Conservation (phyloP, 495 filamentous ascomycete species). For the Podospora tetraspora region DNA sequence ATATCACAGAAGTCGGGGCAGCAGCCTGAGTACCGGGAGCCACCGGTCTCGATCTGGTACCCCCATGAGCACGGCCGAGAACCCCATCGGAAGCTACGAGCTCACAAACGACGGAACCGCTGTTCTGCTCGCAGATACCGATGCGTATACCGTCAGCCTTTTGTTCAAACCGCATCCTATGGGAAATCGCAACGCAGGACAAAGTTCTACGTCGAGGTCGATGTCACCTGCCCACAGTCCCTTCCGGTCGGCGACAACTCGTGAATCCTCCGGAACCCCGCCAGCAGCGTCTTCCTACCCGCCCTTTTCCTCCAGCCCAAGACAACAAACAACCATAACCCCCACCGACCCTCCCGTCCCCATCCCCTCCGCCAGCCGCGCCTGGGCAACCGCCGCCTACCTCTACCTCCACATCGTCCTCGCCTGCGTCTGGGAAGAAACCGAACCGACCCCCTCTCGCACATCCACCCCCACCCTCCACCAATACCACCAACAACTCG, state of each 20-base stretch:
- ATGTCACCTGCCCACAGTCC: background rate
- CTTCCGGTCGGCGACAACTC: background rate
- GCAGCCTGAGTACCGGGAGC: background rate
- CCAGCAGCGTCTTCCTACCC: background rate
- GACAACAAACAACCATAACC: background rate
- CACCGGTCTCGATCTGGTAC: background rate
- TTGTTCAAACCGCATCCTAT: slow-evolving; percentile 19
- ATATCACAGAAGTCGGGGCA: background rate
- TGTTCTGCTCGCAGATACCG: slow-evolving; percentile 17
- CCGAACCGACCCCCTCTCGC: background rate
- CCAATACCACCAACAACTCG: background rate
- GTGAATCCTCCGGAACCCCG: background rate
- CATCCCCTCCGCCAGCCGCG: slow-evolving; percentile 18
- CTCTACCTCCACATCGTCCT: slow-evolving; percentile 23
- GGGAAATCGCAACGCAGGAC: background rate
- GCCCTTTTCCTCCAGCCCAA: background rate
- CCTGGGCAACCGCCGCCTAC: slow-evolving; percentile 25
- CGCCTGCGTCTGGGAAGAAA: slow-evolving; percentile 3
- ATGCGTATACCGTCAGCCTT: slow-evolving; percentile 19
- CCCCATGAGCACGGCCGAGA: background rate
- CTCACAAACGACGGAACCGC: slow-evolving; percentile 3
- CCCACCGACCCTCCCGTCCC: slow-evolving; percentile 6
- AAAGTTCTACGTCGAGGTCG: background rate
- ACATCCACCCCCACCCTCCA: background rate
- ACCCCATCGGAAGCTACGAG: background rate